Conservation (phyloP, 352 stramenopile genomes). For the Globisporangium orthogonon region DNA sequence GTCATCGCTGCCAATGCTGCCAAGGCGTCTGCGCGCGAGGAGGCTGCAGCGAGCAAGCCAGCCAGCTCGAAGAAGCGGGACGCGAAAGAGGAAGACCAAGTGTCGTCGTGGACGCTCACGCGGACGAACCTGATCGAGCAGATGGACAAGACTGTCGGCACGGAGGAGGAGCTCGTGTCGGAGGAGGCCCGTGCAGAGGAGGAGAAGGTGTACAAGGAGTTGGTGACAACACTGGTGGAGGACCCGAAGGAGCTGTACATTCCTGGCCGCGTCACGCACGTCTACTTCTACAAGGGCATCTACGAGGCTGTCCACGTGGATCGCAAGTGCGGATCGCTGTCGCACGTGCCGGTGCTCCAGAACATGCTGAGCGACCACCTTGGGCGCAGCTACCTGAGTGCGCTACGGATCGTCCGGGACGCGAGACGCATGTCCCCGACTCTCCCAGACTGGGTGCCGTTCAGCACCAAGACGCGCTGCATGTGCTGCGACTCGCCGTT, state of each 20-base stretch:
- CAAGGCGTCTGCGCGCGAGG: not conserved
- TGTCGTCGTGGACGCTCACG: constrained; percentile 66
- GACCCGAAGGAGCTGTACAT: constrained; percentile 79
- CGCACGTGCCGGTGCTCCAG: constrained; percentile 74
- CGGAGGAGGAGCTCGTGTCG: constrained; percentile 24
- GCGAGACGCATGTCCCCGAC: constrained; percentile 41
- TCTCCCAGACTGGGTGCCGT: constrained; percentile 68
- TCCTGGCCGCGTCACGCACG: constrained; percentile 62
- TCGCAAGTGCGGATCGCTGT: constrained; percentile 61
- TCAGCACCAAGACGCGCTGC: constrained; percentile 78
- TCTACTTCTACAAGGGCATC: constrained; percentile 76
- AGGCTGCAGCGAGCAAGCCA: not conserved
- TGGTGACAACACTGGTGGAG: constrained; percentile 40
- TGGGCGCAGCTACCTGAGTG: constrained; percentile 73
- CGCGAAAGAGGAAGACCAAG: constrained; percentile 26
- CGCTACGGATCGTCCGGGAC: constrained; percentile 75
- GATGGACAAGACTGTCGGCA: constrained; percentile 42
- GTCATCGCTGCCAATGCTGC: not conserved
- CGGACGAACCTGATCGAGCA: constrained; percentile 73
- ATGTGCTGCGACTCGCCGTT: constrained; percentile 87
- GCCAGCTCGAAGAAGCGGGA: constrained; percentile 1
- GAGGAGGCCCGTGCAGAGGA: constrained; percentile 32
- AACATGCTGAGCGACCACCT: constrained; percentile 87
- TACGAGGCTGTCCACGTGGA: constrained; percentile 82
- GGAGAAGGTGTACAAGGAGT: constrained; percentile 45